Evolutionary conservation across 345 rosid species (phyloP).

Genomic region (Raphanus sativus): DNA sequence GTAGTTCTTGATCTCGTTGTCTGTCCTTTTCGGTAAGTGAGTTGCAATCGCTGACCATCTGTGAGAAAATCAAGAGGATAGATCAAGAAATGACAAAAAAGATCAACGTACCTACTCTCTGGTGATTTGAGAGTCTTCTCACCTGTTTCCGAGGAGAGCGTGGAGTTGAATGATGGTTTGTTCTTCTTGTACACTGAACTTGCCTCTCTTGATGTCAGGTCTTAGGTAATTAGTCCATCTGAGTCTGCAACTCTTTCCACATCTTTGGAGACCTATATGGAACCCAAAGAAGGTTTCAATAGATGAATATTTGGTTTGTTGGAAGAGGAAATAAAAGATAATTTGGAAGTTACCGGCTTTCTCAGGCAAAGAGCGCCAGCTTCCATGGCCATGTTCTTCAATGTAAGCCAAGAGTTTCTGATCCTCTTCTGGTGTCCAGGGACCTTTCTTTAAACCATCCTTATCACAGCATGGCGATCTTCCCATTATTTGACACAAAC

Average conservation of each 20-base stretch:
- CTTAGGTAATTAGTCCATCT: conserved; percentile 95
- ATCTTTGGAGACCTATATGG: conserved; percentile 71
- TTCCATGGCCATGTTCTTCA: conserved; percentile 92
- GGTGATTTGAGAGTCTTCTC: conserved; percentile 28
- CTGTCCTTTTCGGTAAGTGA: conserved; percentile 70
- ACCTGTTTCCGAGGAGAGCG: conserved; percentile 95
- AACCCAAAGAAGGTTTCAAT: neutral
- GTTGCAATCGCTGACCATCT: conserved; percentile 92
- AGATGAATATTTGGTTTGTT: neutral
- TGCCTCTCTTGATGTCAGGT: conserved; percentile 92
- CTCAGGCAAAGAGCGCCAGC: conserved; percentile 87
- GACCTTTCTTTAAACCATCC: conserved; percentile 90
- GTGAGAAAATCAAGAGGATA: neutral
- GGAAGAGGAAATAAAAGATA: neutral
- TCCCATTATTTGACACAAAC: conserved; percentile 48
- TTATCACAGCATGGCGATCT: conserved; percentile 84
- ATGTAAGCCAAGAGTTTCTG: conserved; percentile 87
- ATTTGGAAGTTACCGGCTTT: conserved; percentile 70
- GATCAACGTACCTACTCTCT: neutral
- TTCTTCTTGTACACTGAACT: conserved; percentile 87
- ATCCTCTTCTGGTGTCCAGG: conserved; percentile 97
- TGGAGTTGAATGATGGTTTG: conserved; percentile 96
- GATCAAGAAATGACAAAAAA: neutral
- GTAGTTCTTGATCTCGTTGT: conserved; percentile 76
- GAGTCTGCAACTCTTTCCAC: conserved; percentile 93